Percentiles rank a stretch among this genome's conserved stretches.
Evolutionary conservation across 768 basidiomycete species (phyloP).

Genomic region (Macrolepiota albuminosa): DNA sequence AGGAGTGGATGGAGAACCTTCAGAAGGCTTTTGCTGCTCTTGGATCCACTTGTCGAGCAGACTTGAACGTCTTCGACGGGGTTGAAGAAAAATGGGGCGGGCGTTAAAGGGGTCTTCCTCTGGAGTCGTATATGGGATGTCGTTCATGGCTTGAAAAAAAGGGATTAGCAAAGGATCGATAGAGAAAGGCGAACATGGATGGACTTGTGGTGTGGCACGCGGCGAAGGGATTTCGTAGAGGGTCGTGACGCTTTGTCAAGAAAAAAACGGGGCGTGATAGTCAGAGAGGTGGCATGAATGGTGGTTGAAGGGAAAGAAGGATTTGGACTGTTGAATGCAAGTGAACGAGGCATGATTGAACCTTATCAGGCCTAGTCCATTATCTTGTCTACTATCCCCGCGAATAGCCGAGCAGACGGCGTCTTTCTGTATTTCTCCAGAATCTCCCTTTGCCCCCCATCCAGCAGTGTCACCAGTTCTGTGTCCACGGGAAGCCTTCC

Average conservation of each 20-base stretch:
- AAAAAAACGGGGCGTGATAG: not conserved
- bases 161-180: not conserved
- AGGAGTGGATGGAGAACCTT: slow-evolving; percentile 18
- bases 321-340: slow-evolving; percentile 21
- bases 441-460: slow-evolving; percentile 51
- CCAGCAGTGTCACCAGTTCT: slow-evolving; percentile 81
- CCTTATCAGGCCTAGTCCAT: not conserved
- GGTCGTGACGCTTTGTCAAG: slow-evolving; percentile 1
- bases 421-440: slow-evolving; percentile 63
- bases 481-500: slow-evolving; percentile 93
- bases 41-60: slow-evolving; percentile 51
- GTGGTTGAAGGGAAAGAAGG: slow-evolving; percentile 11
- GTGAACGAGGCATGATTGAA: slow-evolving; percentile 28
- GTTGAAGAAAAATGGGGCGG: slow-evolving; percentile 27
- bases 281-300: slow-evolving; percentile 12
- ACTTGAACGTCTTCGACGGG: slow-evolving; percentile 41
- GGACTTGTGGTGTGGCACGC: not conserved
- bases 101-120: slow-evolving; percentile 50
- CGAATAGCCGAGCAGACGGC: slow-evolving; percentile 65
- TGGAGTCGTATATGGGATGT: slow-evolving; percentile 42
- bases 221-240: not conserved
- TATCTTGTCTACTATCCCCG: slow-evolving; percentile 40
- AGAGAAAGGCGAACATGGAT: not conserved
- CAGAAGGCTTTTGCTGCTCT: slow-evolving; percentile 35
- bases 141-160: slow-evolving; percentile 25